Evolutionary conservation across 78 protist genomes (phyloP).

Genomic region (Bodo saltans): DNA sequence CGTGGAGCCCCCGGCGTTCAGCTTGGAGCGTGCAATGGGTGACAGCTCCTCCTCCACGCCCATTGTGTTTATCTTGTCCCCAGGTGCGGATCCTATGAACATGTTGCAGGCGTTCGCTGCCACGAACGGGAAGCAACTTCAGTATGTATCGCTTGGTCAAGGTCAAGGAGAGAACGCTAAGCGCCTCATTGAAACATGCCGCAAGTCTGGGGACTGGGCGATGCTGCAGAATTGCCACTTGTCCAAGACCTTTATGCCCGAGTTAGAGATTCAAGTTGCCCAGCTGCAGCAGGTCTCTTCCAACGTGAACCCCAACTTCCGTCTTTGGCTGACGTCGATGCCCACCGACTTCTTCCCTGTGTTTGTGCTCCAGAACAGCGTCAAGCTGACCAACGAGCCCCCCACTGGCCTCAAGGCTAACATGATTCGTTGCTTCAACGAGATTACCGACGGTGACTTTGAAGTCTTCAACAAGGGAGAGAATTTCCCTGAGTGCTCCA

Average conservation of each 20-base stretch:
- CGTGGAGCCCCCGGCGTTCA: slow-evolving; percentile 44
- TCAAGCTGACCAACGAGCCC: slow-evolving; percentile 88
- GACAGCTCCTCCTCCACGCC: slow-evolving; percentile 54
- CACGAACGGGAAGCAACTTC: neutral
- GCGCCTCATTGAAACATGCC: slow-evolving; percentile 24
- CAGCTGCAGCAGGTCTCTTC: neutral
- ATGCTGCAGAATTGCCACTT: slow-evolving; percentile 68
- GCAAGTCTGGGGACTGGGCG: slow-evolving; percentile 62
- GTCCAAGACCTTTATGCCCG: slow-evolving; percentile 57
- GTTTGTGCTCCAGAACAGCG: slow-evolving; percentile 72
- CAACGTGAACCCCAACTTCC: slow-evolving; percentile 46
- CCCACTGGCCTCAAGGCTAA: slow-evolving; percentile 80
- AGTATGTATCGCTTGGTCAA: slow-evolving; percentile 66
- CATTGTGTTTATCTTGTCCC: slow-evolving; percentile 72
- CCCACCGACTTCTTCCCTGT: slow-evolving; percentile 64
- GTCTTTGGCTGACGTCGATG: slow-evolving; percentile 73
- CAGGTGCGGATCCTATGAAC: slow-evolving; percentile 72
- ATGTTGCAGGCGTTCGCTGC: slow-evolving; percentile 24
- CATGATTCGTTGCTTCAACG: slow-evolving; percentile 46
- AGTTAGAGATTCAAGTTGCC: slow-evolving; percentile 37
- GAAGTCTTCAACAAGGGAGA: neutral
- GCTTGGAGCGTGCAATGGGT: slow-evolving; percentile 37
- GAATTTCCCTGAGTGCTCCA: slow-evolving; percentile 23
- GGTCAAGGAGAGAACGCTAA: slow-evolving; percentile 67
- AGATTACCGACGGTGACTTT: neutral